Percentiles rank a stretch among this genome's conserved stretches.
phyloP scores from a whole-genome alignment of 2,329 filamentous ascomycete species.

The Saccharata proteae region DNA sequence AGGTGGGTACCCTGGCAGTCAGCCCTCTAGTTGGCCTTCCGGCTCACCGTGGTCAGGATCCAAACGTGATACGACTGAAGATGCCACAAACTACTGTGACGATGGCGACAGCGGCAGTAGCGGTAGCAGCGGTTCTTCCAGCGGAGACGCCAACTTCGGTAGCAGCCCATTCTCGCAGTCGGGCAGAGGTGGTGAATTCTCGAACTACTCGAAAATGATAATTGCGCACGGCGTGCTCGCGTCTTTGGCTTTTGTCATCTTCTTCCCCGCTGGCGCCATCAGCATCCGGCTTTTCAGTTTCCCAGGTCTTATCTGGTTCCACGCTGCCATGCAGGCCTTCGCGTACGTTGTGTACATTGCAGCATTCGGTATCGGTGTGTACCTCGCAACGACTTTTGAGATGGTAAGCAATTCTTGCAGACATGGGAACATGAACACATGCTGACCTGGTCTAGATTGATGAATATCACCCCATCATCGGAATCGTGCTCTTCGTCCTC shows the following conservation, averaged over 20 bases:
- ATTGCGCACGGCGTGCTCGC: conserved; percentile 33
- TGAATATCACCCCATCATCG: conserved; percentile 38
- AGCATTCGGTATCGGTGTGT: conserved; percentile 40
- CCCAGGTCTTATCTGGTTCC: conserved; percentile 31
- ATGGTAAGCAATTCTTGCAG: too few relatives aligned
- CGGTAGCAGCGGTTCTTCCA: conserved; percentile 10
- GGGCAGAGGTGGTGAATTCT: too few relatives aligned
- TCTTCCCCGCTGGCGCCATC: conserved; percentile 34
- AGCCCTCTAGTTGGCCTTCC: not conserved
- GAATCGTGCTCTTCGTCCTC: conserved; percentile 33
- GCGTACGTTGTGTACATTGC: conserved; percentile 36
- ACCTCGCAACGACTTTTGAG: conserved; percentile 30
- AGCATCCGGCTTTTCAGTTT: conserved; percentile 31
- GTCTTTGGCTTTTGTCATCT: conserved; percentile 30
- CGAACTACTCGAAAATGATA: conserved; percentile 26
- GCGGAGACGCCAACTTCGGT: not conserved
- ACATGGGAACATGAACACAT: not conserved
- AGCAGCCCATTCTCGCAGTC: not conserved
- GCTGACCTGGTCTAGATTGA: conserved; percentile 18
- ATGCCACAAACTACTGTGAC: conserved; percentile 20
- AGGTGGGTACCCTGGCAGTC: conserved; percentile 2
- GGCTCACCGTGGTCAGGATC: conserved; percentile 2
- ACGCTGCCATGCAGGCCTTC: conserved; percentile 35
- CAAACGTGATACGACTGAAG: conserved; percentile 11
- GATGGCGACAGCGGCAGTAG: conserved; percentile 13